Percentiles rank a stretch among this genome's conserved stretches.
phyloP scores from a whole-genome alignment of 129 eudicot genomes.

The Dittrichia graveolens region DNA sequence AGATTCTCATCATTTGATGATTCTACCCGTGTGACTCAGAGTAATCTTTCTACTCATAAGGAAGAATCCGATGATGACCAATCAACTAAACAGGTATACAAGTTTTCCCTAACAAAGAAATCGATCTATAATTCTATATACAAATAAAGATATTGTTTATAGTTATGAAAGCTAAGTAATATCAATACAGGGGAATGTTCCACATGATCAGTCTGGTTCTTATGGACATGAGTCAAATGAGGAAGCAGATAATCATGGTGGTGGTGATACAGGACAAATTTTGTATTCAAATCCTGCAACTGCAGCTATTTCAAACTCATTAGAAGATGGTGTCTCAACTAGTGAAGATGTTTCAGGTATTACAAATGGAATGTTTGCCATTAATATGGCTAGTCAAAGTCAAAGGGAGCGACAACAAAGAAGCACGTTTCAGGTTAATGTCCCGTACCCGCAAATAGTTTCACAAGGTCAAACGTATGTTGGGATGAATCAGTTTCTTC shows the following conservation, averaged over 20 bases:
- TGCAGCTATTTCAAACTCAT: constrained; percentile 30
- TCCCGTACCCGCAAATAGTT: constrained; percentile 35
- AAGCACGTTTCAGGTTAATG: constrained; percentile 39
- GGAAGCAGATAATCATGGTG: constrained; percentile 34
- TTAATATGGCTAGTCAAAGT: constrained; percentile 39
- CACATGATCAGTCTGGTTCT: constrained; percentile 34
- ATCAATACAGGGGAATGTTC: constrained; percentile 43
- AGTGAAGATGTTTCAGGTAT: constrained; percentile 38
- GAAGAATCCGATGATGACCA: constrained; percentile 78
- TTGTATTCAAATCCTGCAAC: constrained; percentile 34
- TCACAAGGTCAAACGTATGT: constrained; percentile 47
- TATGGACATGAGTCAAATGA: constrained; percentile 31
- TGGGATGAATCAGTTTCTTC: constrained; percentile 48
- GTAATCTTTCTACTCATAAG: constrained; percentile 64
- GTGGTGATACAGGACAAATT: constrained; percentile 37
- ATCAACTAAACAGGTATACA: constrained; percentile 45
- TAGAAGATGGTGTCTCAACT: constrained; percentile 36
- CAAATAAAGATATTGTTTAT: constrained; percentile 20
- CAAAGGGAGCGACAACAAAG: constrained; percentile 41
- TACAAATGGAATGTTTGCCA: constrained; percentile 35
- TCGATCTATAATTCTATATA: constrained; percentile 26
- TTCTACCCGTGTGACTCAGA: constrained; percentile 35
- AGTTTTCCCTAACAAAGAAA: constrained; percentile 21
- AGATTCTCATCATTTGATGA: constrained; percentile 50
- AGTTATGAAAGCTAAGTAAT: constrained; percentile 5